A percentile compares a stretch with the other conserved stretches of the same genome.
phyloP scores from a whole-genome alignment of 768 basidiomycete species.

The Suillus weaverae region DNA sequence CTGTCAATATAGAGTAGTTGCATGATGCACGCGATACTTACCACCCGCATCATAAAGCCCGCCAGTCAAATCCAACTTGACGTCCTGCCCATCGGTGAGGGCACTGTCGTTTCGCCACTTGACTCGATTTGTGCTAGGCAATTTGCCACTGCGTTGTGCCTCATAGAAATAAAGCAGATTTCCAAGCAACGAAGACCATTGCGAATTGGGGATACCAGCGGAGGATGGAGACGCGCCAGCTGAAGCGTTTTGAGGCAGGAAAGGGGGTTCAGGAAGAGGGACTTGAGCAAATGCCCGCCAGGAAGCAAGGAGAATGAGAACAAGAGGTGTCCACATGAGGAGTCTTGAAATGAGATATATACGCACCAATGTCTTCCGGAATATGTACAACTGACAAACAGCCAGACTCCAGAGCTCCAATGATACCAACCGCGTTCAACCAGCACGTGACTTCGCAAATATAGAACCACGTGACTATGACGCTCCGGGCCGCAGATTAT shows the following conservation, averaged over 20 bases:
- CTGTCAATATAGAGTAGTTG: constrained; percentile 3
- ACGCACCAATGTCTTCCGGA: neutral
- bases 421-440: constrained; percentile 8
- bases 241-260: constrained; percentile 58
- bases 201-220: constrained; percentile 56
- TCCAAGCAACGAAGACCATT: constrained; percentile 83
- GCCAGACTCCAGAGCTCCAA: too few relatives aligned
- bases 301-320: constrained; percentile 18
- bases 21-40: constrained; percentile 29
- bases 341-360: constrained; percentile 4
- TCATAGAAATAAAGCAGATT: constrained; percentile 88
- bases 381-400: neutral
- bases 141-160: constrained; percentile 79
- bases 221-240: constrained; percentile 52
- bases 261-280: constrained; percentile 63
- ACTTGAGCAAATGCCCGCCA: constrained; percentile 51
- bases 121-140: constrained; percentile 70
- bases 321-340: constrained; percentile 22
- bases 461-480: neutral
- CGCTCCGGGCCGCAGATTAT: neutral
- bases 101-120: constrained; percentile 86
- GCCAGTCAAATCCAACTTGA: constrained; percentile 72
- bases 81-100: constrained; percentile 73
- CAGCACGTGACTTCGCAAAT: constrained; percentile 8
- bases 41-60: constrained; percentile 95